These are phyloP conservation scores for Isatis tinctoria DNA, from an alignment of 345 rosid genomes.

Conservation along the genomic window DNA sequence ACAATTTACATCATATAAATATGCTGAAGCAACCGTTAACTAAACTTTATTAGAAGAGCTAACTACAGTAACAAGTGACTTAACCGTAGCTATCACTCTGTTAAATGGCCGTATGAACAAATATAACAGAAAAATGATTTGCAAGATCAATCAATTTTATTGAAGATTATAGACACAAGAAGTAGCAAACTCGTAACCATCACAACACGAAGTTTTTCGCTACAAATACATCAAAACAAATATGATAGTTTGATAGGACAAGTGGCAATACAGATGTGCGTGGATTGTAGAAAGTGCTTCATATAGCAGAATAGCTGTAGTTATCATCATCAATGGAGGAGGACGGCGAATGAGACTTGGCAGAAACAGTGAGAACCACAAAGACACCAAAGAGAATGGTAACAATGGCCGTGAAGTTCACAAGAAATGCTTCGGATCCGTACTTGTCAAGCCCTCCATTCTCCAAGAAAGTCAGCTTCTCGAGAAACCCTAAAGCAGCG, in stretches of 20 bases:
- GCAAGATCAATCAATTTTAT: neutral
- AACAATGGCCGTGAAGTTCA: constrained; percentile 78
- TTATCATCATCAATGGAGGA: constrained; percentile 30
- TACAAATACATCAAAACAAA: constrained; percentile 8
- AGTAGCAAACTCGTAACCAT: constrained; percentile 16
- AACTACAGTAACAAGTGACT: neutral
- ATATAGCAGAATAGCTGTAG: constrained; percentile 51
- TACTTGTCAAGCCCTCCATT: constrained; percentile 63
- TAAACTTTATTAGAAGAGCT: neutral
- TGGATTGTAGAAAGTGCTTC: constrained; percentile 9
- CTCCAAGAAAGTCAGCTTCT: constrained; percentile 91
- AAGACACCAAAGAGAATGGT: constrained; percentile 66
- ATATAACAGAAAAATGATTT: neutral
- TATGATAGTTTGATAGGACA: neutral
- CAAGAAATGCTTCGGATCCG: constrained; percentile 82
- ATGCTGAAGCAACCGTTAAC: neutral
- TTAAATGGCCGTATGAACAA: neutral
- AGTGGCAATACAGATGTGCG: neutral
- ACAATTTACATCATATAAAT: no score
- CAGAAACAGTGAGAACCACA: constrained; percentile 52
- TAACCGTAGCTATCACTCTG: neutral
- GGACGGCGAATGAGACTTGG: constrained; percentile 34
- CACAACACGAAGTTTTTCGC: neutral
- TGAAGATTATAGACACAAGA: neutral
- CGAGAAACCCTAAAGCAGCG: constrained; percentile 70